Evolutionary conservation across 2,329 filamentous ascomycete species (phyloP), one percentile per base, ranked within the genome.

Genomic region (Aspergillus neotritici): DNA sequence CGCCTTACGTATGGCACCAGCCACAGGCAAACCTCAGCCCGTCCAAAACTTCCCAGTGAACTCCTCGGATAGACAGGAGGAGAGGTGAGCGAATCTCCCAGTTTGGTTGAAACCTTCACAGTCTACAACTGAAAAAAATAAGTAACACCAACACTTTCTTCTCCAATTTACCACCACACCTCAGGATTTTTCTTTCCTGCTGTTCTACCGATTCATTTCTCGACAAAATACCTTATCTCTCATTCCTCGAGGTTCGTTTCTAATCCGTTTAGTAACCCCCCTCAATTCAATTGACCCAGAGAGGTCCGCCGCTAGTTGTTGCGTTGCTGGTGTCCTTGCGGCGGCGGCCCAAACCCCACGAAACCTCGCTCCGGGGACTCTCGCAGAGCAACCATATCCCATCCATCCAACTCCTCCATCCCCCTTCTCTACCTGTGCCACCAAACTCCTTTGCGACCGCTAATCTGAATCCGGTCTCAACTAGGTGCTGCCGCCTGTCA

Each of bases 281-380:
- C 21, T 25, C 37, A 40, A 40, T 48, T 45, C 51, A 55, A 58
- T 59, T 56, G 47, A 56, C 42, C 21, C 21, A 25, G 21, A 25
- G 43, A 57, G 55, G 56, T 62, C 57, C 53, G 54, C 48, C 53
- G 25, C 44, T 46, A 34, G 39, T 52, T 31, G 42, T 52, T 46
- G 44, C 53, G 37, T 47, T 50, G 44, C 51, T 49, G 50, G 50
- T 58, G 54, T 53, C 48, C 58, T 58, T 43, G 34, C 53, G 48
- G 61, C 58, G 58, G 60, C 61, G 50, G 54, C 60, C 61, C 60
- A 63, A 60, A 60, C 62, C 63, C 62, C 61, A 63, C 62, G 60
- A 63, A 65, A 60, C 60, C 57, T 63, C 62, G 49, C 55, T 55
- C 58, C 54, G 54, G 55, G 50, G 53, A 40, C 45, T 48, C 46